Evolutionary conservation across 2,329 filamentous ascomycete species (phyloP), one percentile per base, ranked within the genome.

Genomic region (Chaetomiaceae sp.): DNA sequence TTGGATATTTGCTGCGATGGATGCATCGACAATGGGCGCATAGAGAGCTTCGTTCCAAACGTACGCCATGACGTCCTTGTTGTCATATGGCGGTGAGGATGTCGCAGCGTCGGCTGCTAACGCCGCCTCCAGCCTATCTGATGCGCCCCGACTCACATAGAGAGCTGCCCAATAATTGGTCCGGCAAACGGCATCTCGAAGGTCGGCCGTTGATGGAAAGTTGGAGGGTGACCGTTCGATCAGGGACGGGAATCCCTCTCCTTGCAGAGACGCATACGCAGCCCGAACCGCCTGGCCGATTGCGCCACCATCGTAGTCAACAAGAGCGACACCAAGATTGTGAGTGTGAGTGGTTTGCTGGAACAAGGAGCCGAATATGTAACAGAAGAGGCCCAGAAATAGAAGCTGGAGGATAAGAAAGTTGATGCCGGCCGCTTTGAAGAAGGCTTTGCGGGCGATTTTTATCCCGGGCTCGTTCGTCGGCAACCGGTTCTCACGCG

Each of bases 11-110:
- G 55, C 44, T 2, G 63, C 57, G 30, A 75, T 48, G n/a, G 63
- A 58, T 0, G 65, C 61, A 36, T 74, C 69, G 5, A 68, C 60
- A 29, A 70, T 61, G 1, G 69, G 62, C 0, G 73, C 59, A 58
- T 77, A 76, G 8, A 70, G 68, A 7, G 70, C 72, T 55, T 73
- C 68, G 55, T 76, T 76, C 71, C 72, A 76, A 51, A 75, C 62
- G 36, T 71, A 69, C 7, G 66, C 68, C 2, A 76, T 54, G 3
- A 70, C 65, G 45, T 71, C 52, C 27, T 53, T 56, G 4, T 60
- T 48, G 45, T 75, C 64, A 59, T 75, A 76, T 0, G 53, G 74
- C 5, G 62, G n/a, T n/a, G n/a, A 51, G 1, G 66, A 65, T 3
- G 67, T 63, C 2, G 62, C 44, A 20, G 66, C 18, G 6, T 45